Percentiles rank a stretch among this genome's conserved stretches.
phyloP scores from a whole-genome alignment of 2,329 filamentous ascomycete species.

The Didymella sp. region DNA sequence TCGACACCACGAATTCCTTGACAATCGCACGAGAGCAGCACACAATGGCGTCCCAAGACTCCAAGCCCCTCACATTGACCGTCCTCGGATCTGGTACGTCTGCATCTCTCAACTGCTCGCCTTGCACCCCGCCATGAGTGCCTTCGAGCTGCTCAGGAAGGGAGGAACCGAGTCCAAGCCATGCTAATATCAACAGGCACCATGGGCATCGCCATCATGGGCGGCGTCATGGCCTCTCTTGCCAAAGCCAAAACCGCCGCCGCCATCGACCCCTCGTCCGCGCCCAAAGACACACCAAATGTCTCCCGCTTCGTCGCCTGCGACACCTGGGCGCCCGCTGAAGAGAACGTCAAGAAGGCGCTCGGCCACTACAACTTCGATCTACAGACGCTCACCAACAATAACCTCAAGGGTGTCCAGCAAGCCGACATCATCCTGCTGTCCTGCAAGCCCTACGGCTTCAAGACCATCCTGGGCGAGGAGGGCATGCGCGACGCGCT shows the following conservation, averaged over 20 bases:
- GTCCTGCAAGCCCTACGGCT: conserved; percentile 80
- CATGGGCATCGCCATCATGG: conserved; percentile 85
- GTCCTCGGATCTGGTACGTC: conserved; percentile 80
- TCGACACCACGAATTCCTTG: conserved; percentile 8
- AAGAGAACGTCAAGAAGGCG: conserved; percentile 70
- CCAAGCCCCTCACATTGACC: conserved; percentile 70
- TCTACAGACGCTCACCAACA: conserved; percentile 72
- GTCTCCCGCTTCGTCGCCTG: conserved; percentile 83
- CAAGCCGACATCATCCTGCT: conserved; percentile 77
- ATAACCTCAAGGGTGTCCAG: conserved; percentile 72
- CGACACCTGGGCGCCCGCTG: conserved; percentile 73
- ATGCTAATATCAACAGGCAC: conserved; percentile 62
- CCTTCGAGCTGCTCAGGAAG: background rate
- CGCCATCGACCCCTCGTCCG: conserved; percentile 51
- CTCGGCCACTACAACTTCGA: conserved; percentile 68
- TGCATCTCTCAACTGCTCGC: conserved; percentile 40
- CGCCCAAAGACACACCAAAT: conserved; percentile 47
- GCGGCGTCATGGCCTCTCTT: conserved; percentile 77
- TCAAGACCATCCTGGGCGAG: conserved; percentile 70
- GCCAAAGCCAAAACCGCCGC: conserved; percentile 50
- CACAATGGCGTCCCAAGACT: conserved; percentile 43
- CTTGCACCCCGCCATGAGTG: background rate
- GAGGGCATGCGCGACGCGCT: conserved; percentile 75
- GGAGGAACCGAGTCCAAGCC: no score
- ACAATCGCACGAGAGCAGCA: background rate